Conservation (phyloP, 2,329 filamentous ascomycete genomes). For the Aurifilum marmelostoma region DNA sequence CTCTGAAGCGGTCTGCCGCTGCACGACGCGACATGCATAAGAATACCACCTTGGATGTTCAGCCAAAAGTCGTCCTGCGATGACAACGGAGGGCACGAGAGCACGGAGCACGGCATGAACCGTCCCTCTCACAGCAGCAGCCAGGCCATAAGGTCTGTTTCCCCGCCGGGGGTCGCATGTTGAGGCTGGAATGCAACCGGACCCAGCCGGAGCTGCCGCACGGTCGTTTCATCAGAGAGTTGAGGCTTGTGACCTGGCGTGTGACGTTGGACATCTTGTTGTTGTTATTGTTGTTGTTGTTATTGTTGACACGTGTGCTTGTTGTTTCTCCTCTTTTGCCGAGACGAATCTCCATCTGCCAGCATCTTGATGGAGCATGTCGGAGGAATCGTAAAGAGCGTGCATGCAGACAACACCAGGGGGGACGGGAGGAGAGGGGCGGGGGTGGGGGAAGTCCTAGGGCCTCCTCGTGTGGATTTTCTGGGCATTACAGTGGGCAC, state of each 20-base stretch:
- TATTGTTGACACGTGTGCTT: neutral
- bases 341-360: neutral
- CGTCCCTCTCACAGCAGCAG: neutral
- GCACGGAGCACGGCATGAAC: slow-evolving; percentile 1
- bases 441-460: neutral
- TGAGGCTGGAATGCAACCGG: slow-evolving; percentile 1
- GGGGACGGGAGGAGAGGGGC: neutral
- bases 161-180: neutral
- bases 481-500: neutral
- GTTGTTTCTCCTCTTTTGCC: neutral
- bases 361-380: neutral
- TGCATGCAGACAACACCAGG: slow-evolving; percentile 7
- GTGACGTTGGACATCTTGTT: neutral
- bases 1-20: slow-evolving; percentile 10
- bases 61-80: neutral
- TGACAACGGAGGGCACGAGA: neutral
- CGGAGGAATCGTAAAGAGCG: slow-evolving; percentile 19
- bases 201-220: neutral
- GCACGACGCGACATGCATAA: slow-evolving; percentile 16
- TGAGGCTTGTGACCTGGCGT: neutral
- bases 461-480: neutral
- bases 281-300: neutral
- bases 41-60: neutral
- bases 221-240: neutral
- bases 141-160: neutral